These are phyloP conservation scores for Nasturtium officinale DNA, from an alignment of 345 rosid genomes.

Conservation along the genomic window DNA sequence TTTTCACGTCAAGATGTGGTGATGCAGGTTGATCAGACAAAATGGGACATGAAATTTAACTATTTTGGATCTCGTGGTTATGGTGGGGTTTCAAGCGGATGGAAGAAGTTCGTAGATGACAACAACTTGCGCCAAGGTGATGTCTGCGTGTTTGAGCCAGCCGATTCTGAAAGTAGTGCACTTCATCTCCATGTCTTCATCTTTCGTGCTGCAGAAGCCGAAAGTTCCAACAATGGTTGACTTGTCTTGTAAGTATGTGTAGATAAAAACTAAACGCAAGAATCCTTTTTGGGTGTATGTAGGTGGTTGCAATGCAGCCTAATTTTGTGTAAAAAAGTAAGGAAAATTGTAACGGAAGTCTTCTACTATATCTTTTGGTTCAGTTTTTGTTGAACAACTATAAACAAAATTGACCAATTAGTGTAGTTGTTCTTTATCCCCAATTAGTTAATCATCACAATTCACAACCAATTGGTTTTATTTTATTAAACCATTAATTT, in stretches of 20 bases:
- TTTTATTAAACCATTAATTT: too few relatives aligned
- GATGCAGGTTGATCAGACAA: slow-evolving; percentile 31
- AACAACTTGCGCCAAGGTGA: slow-evolving; percentile 27
- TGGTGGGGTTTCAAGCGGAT: slow-evolving; percentile 37
- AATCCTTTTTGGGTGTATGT: slow-evolving; percentile 12
- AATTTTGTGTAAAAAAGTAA: not conserved
- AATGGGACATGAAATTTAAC: slow-evolving; percentile 17
- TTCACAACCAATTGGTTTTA: too few relatives aligned
- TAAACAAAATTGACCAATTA: not conserved
- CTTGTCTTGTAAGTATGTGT: slow-evolving; percentile 8
- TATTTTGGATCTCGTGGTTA: not conserved
- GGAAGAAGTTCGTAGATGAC: slow-evolving; percentile 34
- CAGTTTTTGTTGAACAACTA: not conserved
- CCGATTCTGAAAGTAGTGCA: not conserved
- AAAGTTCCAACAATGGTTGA: slow-evolving; percentile 27
- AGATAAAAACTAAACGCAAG: slow-evolving; percentile 5
- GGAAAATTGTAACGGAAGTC: not conserved
- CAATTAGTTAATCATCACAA: too few relatives aligned
- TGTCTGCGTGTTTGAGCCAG: slow-evolving; percentile 40
- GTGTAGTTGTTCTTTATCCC: too few relatives aligned
- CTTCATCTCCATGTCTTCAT: slow-evolving; percentile 27
- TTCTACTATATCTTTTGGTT: not conserved
- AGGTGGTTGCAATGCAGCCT: not conserved
- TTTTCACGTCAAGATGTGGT: slow-evolving; percentile 27
- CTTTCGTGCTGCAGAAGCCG: slow-evolving; percentile 31